Evolutionary conservation across 2,329 filamentous ascomycete species (phyloP), one percentile per base, ranked within the genome.

Genomic region (Exophiala spinifera): DNA sequence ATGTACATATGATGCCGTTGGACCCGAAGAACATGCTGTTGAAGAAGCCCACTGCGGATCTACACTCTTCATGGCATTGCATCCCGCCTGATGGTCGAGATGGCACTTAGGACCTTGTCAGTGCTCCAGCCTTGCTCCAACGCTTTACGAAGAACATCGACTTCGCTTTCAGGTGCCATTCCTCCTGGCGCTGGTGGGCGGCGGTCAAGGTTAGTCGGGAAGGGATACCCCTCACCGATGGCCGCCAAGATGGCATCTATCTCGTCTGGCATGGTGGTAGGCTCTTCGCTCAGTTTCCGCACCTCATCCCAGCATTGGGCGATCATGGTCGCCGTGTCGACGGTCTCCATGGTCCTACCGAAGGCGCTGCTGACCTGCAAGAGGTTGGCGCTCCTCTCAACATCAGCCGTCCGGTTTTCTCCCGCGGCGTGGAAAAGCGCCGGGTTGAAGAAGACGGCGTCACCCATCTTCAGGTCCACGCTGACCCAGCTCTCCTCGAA

Each of bases 391-490:
- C 76, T 76, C 1, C 83, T 75, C 20, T 79, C 66, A 21, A 84
- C 69, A 15, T 73, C 72, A 1, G 70, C 73, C 5, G 70, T 72
- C 14, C 67, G 62, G 61, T 86, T 86, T 59, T 77, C 75, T 0
- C 83, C 83, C 0, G 83, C 83, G 1, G 82, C 83, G 64, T 86
- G 83, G 57, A 84, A 81, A 0, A 86, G 68, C 1, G 79, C 82
- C 0, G 83, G 83, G 52, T 82, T 84, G 68, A 86, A 86, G 65
- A 85, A 86, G 0, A 86, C 60, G 0, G 80, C 83, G 61, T 86
- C 82, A 0, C 83, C 83, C 39, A 77, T 72, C 2, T 68, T 60
- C 52, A 86, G 61, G 1, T 81, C 76, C 10, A 84, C 63, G 1
- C 75, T 72, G 4, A 85, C 74, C 59, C 79, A 81, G 4, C 75